These are phyloP conservation scores for Pisolithus orientalis DNA, from an alignment of 768 basidiomycete species.

Conservation along the genomic window DNA sequence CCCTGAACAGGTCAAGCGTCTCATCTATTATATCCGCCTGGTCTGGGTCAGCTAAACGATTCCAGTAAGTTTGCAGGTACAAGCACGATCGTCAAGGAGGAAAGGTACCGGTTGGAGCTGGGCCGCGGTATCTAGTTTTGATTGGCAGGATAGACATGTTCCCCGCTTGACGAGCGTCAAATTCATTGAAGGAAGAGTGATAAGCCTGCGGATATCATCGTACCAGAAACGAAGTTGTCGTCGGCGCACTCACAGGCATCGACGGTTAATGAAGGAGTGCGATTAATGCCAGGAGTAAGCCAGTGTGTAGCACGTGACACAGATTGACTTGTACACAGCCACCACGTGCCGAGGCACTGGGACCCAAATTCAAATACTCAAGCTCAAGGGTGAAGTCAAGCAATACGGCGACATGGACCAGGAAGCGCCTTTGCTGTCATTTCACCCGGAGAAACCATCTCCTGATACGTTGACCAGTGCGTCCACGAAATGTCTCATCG, in stretches of 20 bases:
- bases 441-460: constrained; percentile 45
- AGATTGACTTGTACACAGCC: background rate
- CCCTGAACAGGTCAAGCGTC: constrained; percentile 92
- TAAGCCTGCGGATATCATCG: constrained; percentile 62
- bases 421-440: constrained; percentile 44
- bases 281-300: no score
- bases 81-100: background rate
- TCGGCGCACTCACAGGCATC: constrained; percentile 47
- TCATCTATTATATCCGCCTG: constrained; percentile 92
- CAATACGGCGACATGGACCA: constrained; percentile 11
- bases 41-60: constrained; percentile 61
- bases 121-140: constrained; percentile 86
- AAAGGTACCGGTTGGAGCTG: constrained; percentile 70
- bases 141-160: constrained; percentile 90
- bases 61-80: constrained; percentile 9
- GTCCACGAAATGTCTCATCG: constrained; percentile 12
- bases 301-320: background rate
- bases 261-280: constrained; percentile 6
- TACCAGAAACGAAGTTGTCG: background rate
- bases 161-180: constrained; percentile 76
- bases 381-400: no score
- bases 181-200: constrained; percentile 90
- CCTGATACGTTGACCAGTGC: constrained; percentile 75
- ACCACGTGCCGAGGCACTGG: background rate
- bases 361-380: no score